These are phyloP conservation scores for Hortaea sp. DNA, from an alignment of 2,329 filamentous ascomycete genomes.

Conservation along the genomic window DNA sequence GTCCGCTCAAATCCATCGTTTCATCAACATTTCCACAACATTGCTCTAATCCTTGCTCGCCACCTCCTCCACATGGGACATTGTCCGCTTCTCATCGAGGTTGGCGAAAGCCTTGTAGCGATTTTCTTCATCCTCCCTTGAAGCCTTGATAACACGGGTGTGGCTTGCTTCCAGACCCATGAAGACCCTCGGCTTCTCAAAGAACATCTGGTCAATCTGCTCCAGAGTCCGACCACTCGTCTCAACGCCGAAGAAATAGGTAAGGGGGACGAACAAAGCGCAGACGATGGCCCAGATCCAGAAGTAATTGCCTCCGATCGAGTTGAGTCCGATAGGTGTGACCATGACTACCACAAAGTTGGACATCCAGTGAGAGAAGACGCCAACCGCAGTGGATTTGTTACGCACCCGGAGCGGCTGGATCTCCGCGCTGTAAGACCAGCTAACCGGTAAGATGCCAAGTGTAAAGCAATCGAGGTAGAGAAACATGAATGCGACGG, in stretches of 20 bases:
- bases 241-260: slow-evolving; percentile 29
- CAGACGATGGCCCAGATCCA: slow-evolving; percentile 47
- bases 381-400: slow-evolving; percentile 38
- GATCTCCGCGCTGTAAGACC: slow-evolving; percentile 38
- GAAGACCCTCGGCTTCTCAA: slow-evolving; percentile 20
- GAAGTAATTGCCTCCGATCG: slow-evolving; percentile 41
- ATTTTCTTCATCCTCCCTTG: slow-evolving; percentile 6
- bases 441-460: slow-evolving; percentile 33
- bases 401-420: slow-evolving; percentile 40
- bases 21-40: too few relatives aligned
- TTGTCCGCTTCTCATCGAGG: too few relatives aligned
- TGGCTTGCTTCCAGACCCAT: slow-evolving; percentile 25
- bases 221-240: slow-evolving; percentile 18
- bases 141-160: slow-evolving; percentile 11
- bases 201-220: slow-evolving; percentile 23
- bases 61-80: too few relatives aligned
- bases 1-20: too few relatives aligned
- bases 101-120: too few relatives aligned
- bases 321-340: slow-evolving; percentile 16
- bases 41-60: too few relatives aligned
- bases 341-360: slow-evolving; percentile 18
- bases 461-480: slow-evolving; percentile 47
- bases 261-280: slow-evolving; percentile 37
- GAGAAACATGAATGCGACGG: slow-evolving; percentile 35
- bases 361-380: slow-evolving; percentile 41